These are phyloP conservation scores for Ramaria sp. DNA, from an alignment of 768 basidiomycete species.

Conservation along the genomic window DNA sequence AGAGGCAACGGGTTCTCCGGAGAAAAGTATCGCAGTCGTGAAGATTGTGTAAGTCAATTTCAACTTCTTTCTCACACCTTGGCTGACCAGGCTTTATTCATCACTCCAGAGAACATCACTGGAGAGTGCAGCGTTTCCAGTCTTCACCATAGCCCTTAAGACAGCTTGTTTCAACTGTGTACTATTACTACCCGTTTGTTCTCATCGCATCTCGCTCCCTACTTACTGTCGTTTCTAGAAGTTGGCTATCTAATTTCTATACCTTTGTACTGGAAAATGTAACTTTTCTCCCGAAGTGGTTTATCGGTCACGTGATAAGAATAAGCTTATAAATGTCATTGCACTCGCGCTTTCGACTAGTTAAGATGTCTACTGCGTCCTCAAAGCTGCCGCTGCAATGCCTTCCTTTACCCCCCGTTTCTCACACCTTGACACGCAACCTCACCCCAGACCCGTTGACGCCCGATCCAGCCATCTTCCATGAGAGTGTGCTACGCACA, in stretches of 20 bases:
- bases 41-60: background rate
- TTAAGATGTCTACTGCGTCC: constrained; percentile 2
- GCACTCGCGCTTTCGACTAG: background rate
- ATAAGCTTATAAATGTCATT: background rate
- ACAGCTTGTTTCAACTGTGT: no score
- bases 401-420: constrained; percentile 36
- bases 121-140: no score
- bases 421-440: constrained; percentile 31
- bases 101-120: no score
- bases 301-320: background rate
- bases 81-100: no score
- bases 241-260: no score
- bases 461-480: constrained; percentile 40
- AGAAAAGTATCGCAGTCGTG: background rate
- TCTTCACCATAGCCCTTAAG: no score
- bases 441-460: constrained; percentile 51
- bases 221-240: no score
- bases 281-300: no score
- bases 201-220: no score
- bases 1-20: constrained; percentile 11
- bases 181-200: no score
- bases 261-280: no score
- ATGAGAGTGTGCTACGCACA: constrained; percentile 30
- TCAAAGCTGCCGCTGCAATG: constrained; percentile 36
- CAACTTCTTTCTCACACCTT: no score